Base-by-base conservation (phyloP, 345 rosid species). In the Euphorbia tirucalli region DNA sequence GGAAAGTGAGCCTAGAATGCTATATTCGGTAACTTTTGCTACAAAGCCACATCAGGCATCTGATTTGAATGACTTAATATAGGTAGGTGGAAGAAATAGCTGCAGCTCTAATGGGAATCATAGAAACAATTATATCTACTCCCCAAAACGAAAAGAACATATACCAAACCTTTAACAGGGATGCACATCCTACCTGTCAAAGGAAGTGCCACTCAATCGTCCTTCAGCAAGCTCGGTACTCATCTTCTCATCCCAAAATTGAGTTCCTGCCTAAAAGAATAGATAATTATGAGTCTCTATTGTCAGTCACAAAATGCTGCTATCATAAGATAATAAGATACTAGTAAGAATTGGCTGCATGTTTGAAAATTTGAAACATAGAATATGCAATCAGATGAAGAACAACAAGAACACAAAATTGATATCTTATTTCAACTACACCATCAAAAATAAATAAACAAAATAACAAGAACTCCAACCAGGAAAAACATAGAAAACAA, bases 241-340 rank as follows among this genome's bases (percentile, higher is more conserved):
- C 94, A 93, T 80, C 73, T 88, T 90, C 65, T 86, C 91, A 86
- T 93, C 98, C 98, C 98, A 91, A 80, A 93, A 93, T 72, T 91
- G 98, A 46, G 97, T 93, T 83, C 97, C 98, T 62, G 97, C 98
- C 98, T 93, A 83, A 8, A 60, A 76, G 21, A 41, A 28, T 41
- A 68, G 28, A 48, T 24, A 35, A 41, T 52, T 66, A 66, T 31
- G 5, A 50, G 70, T 39, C 60, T 22, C 44, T 21, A 8, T 16
- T 52, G 22, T 25, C 30, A 69, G 31, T 22, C 6, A 46, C 57
- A 16, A 49, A 25, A 30, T 71, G 35, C 32, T 49, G 8, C 30
- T 11, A 50, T 0, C 44, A 31, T 67, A 49, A 28, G 57, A 66
- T 28, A 27, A 14, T 50, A 66, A 11, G 54, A 48, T 48, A 14